phyloP scores from a whole-genome alignment of 495 filamentous ascomycete species.

The Parathielavia hyrcaniae region DNA sequence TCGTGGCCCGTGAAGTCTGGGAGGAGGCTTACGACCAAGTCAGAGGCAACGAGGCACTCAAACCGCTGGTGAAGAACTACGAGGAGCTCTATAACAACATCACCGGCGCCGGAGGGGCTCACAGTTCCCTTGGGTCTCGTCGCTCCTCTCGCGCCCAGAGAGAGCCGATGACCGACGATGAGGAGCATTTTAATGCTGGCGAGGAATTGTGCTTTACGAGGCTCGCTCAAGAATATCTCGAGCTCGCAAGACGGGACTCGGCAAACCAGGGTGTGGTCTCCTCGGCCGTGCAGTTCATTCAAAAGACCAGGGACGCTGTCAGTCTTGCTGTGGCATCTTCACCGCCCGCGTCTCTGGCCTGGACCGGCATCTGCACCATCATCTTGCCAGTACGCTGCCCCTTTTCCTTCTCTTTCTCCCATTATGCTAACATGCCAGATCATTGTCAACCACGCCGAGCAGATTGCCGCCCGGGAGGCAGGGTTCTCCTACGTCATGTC shows the following conservation, averaged over 20 bases:
- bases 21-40: constrained; percentile 16
- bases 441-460: constrained; percentile 24
- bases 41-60: constrained; percentile 2
- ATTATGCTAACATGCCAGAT: constrained; percentile 8
- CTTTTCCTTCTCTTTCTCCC: not conserved
- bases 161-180: not conserved
- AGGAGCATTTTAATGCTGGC: not conserved
- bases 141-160: not conserved
- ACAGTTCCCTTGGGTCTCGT: not conserved
- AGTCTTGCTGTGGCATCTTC: constrained; percentile 5
- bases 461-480: constrained; percentile 18
- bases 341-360: constrained; percentile 19
- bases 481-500: constrained; percentile 27
- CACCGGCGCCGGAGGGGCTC: not conserved
- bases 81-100: constrained; percentile 19
- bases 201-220: constrained; percentile 13
- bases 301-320: constrained; percentile 16
- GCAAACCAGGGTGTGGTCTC: constrained; percentile 12
- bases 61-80: constrained; percentile 19
- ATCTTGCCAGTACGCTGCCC: constrained; percentile 15
- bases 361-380: constrained; percentile 23
- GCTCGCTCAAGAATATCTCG: constrained; percentile 13
- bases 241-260: constrained; percentile 5
- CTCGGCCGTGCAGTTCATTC: constrained; percentile 21
- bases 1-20: constrained; percentile 18